Conservation (phyloP, 257 asterid genomes). For the Solanum peruvianum region DNA sequence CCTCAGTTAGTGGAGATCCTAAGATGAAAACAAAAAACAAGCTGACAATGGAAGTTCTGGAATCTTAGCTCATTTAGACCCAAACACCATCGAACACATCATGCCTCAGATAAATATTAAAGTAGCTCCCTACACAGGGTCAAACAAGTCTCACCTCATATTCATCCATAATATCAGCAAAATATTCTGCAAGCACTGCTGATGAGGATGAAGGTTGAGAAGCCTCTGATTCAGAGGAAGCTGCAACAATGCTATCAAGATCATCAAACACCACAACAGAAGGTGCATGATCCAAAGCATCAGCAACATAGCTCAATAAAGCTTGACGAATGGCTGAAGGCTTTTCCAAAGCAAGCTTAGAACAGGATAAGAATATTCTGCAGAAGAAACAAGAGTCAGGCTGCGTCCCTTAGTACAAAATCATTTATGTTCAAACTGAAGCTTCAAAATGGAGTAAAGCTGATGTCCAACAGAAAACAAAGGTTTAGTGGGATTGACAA, state of each 20-base stretch:
- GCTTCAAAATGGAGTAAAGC: neutral
- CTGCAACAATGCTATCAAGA: slow-evolving; percentile 74
- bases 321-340: slow-evolving; percentile 58
- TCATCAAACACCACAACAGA: slow-evolving; percentile 86
- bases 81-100: neutral
- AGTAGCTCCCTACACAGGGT: neutral
- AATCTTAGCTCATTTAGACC: neutral
- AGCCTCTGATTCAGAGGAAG: slow-evolving; percentile 70
- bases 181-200: slow-evolving; percentile 49
- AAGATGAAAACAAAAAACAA: neutral
- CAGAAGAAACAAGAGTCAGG: slow-evolving; percentile 10
- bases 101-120: neutral
- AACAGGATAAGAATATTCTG: slow-evolving; percentile 67
- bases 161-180: slow-evolving; percentile 83
- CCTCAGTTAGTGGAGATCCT: neutral
- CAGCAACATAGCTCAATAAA: slow-evolving; percentile 54
- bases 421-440: neutral
- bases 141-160: slow-evolving; percentile 43
- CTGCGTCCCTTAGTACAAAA: neutral
- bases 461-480: neutral
- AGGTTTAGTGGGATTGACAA: neutral
- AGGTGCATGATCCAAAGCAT: slow-evolving; percentile 86
- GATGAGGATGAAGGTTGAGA: slow-evolving; percentile 67
- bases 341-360: slow-evolving; percentile 76
- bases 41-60: neutral